These are phyloP conservation scores for Flaveria linearis DNA, from an alignment of 129 eudicot genomes.

Conservation along the genomic window DNA sequence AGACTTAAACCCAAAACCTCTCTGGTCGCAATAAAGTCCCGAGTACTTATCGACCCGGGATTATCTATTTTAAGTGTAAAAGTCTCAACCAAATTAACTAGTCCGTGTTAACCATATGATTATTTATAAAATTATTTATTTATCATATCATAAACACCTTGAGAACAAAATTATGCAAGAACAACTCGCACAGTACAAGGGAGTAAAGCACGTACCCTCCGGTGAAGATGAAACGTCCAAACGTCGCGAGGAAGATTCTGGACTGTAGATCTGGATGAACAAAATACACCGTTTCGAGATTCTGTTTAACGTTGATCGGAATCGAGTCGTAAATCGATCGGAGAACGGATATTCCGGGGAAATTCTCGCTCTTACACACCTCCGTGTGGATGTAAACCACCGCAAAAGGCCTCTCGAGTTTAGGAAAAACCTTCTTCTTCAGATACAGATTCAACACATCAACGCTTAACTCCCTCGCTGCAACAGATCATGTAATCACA, in stretches of 20 bases:
- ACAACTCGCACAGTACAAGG: slow-evolving; percentile 9
- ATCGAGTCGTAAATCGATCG: slow-evolving; percentile 61
- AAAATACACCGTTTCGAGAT: slow-evolving; percentile 67
- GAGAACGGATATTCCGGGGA: slow-evolving; percentile 67
- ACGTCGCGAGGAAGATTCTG: slow-evolving; percentile 75
- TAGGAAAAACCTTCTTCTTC: slow-evolving; percentile 61
- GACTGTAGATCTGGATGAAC: slow-evolving; percentile 86
- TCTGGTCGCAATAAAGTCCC: no score
- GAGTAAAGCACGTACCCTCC: slow-evolving; percentile 42
- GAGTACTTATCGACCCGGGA: no score
- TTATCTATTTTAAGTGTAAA: no score
- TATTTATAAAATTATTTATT: no score
- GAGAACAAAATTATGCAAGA: neutral
- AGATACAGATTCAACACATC: slow-evolving; percentile 63
- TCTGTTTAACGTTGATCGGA: slow-evolving; percentile 49
- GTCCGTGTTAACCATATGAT: no score
- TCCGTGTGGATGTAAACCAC: slow-evolving; percentile 74
- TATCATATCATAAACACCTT: no score
- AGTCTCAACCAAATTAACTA: no score
- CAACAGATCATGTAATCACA: neutral
- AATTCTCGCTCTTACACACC: slow-evolving; percentile 56
- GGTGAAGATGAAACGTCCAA: slow-evolving; percentile 69
- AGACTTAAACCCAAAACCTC: no score
- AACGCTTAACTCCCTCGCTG: slow-evolving; percentile 50
- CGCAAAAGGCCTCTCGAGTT: slow-evolving; percentile 50